Evolutionary conservation across 345 rosid species (phyloP), one percentile per base, ranked within the genome.

Genomic region (Erucastrum elatum): DNA sequence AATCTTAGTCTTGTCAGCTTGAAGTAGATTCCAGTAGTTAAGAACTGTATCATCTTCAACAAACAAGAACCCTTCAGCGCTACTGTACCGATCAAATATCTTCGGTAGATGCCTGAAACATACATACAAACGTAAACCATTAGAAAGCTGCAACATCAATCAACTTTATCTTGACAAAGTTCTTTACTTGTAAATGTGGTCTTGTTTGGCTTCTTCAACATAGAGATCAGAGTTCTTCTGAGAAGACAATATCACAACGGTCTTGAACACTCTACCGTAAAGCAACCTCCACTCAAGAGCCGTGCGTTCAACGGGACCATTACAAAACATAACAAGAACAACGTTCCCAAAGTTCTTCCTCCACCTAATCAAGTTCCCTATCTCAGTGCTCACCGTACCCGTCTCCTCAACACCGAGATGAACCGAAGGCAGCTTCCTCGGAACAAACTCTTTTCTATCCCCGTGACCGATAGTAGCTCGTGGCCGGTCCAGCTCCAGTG

Each of bases 221-320:
- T 90, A 94, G 74, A 93, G 98, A 80, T 89, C 94, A 1, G 80
- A 77, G 81, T 89, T 89, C 86, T 85, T 89, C 85, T 85, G 90
- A 59, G 83, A 81, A 10, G 99, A 88, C 82, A 95, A 77, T 80
- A 93, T 95, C 77, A 95, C 80, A 17, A 95, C 98, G 1, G 99
- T 90, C 84, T 89, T 95, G 80, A 95, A 95, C 80, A 95, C 88
- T 81, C 98, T 85, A 9, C 99, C 99, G 74, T 93, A 95, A 27
- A 95, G 97, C 74, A 95, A 83, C 86, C 98, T 89, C 99, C 99
- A 95, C 71, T 95, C 99, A 37, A 95, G 81, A 66, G 99, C 97
- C 1, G 98, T 95, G 25, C 96, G 92, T 77, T 93, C 99, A 63
- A 90, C 96, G 1, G 98, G 96, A 55, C 98, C 94, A 11, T 66